A percentile compares a stretch with the other conserved stretches of the same genome.
These are phyloP conservation scores for Cladosporium halotolerans DNA, from an alignment of 2,329 filamentous ascomycete genomes.

Conservation along the genomic window DNA sequence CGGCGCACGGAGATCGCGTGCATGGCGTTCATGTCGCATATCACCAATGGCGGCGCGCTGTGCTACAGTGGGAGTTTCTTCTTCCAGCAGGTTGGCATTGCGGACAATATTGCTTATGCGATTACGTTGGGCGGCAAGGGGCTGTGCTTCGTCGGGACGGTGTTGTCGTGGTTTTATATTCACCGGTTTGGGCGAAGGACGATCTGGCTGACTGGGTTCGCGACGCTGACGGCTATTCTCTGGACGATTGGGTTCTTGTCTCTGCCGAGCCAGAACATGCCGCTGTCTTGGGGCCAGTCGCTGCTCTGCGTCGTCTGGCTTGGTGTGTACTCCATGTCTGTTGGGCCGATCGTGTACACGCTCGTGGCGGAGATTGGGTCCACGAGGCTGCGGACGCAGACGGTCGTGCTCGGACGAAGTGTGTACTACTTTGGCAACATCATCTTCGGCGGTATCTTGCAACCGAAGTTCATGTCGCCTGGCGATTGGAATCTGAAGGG, in stretches of 20 bases:
- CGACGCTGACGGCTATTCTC: slow-evolving; percentile 3
- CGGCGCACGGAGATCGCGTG: slow-evolving; percentile 39
- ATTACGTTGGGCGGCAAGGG: slow-evolving; percentile 28
- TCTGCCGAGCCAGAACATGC: background rate
- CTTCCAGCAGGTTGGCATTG: slow-evolving; percentile 35
- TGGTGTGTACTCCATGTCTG: slow-evolving; percentile 10
- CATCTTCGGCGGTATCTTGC: slow-evolving; percentile 22
- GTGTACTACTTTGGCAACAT: slow-evolving; percentile 23
- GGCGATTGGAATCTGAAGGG: slow-evolving; percentile 9
- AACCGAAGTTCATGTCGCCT: slow-evolving; percentile 21
- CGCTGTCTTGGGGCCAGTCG: slow-evolving; percentile 6
- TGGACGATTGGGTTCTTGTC: slow-evolving; percentile 7
- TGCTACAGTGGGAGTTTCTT: slow-evolving; percentile 34
- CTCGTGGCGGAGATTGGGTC: slow-evolving; percentile 26
- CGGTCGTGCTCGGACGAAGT: slow-evolving; percentile 23
- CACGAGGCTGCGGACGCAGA: slow-evolving; percentile 23
- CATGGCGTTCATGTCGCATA: slow-evolving; percentile 34
- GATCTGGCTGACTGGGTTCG: slow-evolving; percentile 28
- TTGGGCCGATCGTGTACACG: slow-evolving; percentile 15
- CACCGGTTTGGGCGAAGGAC: slow-evolving; percentile 32
- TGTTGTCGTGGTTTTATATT: slow-evolving; percentile 26
- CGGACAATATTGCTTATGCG: slow-evolving; percentile 28
- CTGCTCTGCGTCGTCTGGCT: slow-evolving; percentile 7
- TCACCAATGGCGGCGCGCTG: slow-evolving; percentile 26
- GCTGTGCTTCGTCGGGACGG: slow-evolving; percentile 17